Evolutionary conservation across 2,329 filamentous ascomycete genomes (phyloP), one percentile per base, ranked within the genome.

Genomic region (Fusarium sp.): DNA sequence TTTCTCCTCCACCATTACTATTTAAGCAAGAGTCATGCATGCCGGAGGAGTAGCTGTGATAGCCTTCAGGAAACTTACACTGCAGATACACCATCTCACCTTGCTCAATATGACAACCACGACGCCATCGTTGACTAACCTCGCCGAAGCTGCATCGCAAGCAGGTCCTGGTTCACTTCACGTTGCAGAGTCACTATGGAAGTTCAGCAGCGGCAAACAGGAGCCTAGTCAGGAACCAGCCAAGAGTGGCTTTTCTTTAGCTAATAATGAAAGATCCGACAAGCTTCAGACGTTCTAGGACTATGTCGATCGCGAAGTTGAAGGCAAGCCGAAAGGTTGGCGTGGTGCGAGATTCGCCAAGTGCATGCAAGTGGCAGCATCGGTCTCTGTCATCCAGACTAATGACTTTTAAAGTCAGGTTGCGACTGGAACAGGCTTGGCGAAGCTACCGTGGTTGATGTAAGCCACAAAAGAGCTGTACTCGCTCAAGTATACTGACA

Each of bases 231-330:
- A 83, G 39, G 76, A 82, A 15, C 76, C 80, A 61, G 67, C 60
- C 17, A 76, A 84, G 64, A 79, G 79, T 6, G 76, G 80, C 2
- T 84, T 85, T 45, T 77, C 81, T 4, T 63, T 84, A 4, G 73
- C 76, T 24, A 70, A 75, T 15, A 17, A 70, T 12, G 75, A 75
- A 12, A 52, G 44, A 1, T 13, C 69, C 8, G 62, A 67, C 2
- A 35, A 73, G 8, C 71, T 48, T 2, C 31, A 69, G 31, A 33
- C 44, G 0, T 76, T 63, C 54, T 75, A 68, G 66, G 71, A 68
- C 6, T 73, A 73, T 20, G 3, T 75, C 2, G 60, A 72, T 10
- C 56, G 60, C 5, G 49, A 69, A 3, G 58, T 62, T 3, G 70
- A 75, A 57, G 75, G 72, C 15, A 72, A 77, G 26, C 68, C 64